Conservation (phyloP, 2,329 filamentous ascomycete species). For the Colletotrichum tofieldiae region DNA sequence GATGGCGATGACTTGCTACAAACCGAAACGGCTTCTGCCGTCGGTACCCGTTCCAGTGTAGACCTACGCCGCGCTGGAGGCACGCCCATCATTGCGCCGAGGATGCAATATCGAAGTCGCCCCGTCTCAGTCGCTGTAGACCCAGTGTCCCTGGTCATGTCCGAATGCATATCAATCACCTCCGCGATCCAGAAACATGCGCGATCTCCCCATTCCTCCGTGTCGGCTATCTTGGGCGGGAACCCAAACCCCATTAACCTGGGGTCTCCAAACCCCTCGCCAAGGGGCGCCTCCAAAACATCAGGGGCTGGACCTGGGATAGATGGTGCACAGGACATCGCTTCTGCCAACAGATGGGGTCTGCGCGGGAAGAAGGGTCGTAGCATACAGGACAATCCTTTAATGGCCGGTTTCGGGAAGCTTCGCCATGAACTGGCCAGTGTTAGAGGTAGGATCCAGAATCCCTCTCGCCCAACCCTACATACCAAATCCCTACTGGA, state of each 20-base stretch:
- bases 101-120: slow-evolving; percentile 73
- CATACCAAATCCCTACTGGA: neutral
- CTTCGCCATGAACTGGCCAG: slow-evolving; percentile 89
- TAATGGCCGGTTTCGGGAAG: slow-evolving; percentile 95
- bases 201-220: slow-evolving; percentile 95
- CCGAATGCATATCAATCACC: slow-evolving; percentile 98
- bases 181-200: slow-evolving; percentile 98
- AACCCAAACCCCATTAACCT: slow-evolving; percentile 72
- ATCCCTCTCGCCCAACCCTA: slow-evolving; percentile 16
- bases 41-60: slow-evolving; percentile 17
- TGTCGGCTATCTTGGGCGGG: slow-evolving; percentile 94
- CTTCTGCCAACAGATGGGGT: slow-evolving; percentile 89
- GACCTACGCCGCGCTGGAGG: slow-evolving; percentile 46
- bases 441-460: slow-evolving; percentile 77
- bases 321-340: slow-evolving; percentile 67
- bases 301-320: slow-evolving; percentile 52
- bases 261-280: slow-evolving; percentile 61
- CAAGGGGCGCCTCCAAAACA: slow-evolving; percentile 60
- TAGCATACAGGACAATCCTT: slow-evolving; percentile 96
- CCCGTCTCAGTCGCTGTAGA: slow-evolving; percentile 87
- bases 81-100: slow-evolving; percentile 50
- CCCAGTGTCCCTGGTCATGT: slow-evolving; percentile 93
- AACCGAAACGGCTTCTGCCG: slow-evolving; percentile 30
- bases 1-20: slow-evolving; percentile 29
- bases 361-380: slow-evolving; percentile 95